Evolutionary conservation across 768 basidiomycete species (phyloP).

Genomic region (Pulveroboletus sp.): DNA sequence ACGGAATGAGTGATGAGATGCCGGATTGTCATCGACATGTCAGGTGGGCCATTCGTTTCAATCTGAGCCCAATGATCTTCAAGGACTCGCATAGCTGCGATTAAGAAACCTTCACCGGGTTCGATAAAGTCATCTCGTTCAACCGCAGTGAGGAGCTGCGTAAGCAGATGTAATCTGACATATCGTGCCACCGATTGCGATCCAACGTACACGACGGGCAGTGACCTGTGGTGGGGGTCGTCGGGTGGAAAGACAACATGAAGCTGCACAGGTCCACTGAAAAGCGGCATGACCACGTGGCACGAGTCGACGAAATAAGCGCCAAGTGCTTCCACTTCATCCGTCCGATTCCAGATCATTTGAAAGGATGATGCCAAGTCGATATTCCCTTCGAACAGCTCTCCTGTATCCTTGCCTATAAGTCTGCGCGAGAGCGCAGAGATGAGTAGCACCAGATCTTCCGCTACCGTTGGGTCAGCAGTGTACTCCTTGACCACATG

Average conservation of each 20-base stretch:
- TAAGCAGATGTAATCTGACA: conserved; percentile 77
- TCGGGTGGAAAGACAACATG: conserved; percentile 55
- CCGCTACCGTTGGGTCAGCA: conserved; percentile 33
- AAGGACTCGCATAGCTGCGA: conserved; percentile 63
- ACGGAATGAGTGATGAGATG: conserved; percentile 11
- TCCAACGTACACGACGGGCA: conserved; percentile 70
- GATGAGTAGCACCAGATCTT: conserved; percentile 54
- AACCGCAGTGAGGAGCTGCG: conserved; percentile 56
- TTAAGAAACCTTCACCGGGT: conserved; percentile 66
- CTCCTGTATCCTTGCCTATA: conserved; percentile 40
- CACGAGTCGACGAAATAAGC: conserved; percentile 44
- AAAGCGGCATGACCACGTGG: conserved; percentile 59
- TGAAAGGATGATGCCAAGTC: conserved; percentile 11
- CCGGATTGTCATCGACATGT: conserved; percentile 62
- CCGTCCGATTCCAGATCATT: conserved; percentile 20
- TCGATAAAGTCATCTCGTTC: conserved; percentile 53
- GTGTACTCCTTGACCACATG: conserved; percentile 60
- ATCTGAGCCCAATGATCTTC: conserved; percentile 68
- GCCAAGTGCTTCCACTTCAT: conserved; percentile 54
- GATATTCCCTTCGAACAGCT: conserved; percentile 34
- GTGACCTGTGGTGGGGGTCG: conserved; percentile 40
- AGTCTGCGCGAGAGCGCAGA: conserved; percentile 52
- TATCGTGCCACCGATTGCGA: conserved; percentile 72
- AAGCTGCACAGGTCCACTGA: conserved; percentile 59
- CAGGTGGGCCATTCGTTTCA: conserved; percentile 70